Conservation (phyloP, 257 asterid genomes). For the Solanum lycopersicoides region DNA sequence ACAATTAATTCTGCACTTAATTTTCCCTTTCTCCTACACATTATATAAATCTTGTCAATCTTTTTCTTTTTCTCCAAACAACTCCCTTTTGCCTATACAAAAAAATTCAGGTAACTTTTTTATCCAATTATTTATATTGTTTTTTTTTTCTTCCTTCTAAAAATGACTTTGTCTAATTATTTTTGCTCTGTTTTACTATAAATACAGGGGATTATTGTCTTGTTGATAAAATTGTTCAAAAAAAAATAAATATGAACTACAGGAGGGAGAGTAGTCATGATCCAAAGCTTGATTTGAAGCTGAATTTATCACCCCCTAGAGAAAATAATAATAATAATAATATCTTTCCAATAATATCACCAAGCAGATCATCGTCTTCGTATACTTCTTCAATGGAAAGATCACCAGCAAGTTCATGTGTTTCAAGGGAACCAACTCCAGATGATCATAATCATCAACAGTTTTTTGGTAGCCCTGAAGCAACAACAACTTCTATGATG, state of each 20-base stretch:
- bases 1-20: background rate
- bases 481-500: background rate
- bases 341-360: background rate
- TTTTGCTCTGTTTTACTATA: background rate
- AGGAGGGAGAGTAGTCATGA: background rate
- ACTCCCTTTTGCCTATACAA: background rate
- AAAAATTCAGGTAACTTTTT: background rate
- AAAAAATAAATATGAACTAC: background rate
- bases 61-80: background rate
- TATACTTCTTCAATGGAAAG: background rate
- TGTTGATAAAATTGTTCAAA: background rate
- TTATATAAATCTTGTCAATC: background rate
- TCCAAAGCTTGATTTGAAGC: constrained; percentile 3
- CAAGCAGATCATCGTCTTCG: background rate
- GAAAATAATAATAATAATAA: background rate
- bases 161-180: background rate
- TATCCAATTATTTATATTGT: background rate
- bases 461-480: background rate
- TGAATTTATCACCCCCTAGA: constrained; percentile 9
- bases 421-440: background rate
- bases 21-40: background rate
- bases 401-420: constrained; percentile 4
- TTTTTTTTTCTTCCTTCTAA: background rate
- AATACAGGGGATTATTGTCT: background rate
- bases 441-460: background rate